These are phyloP conservation scores for Abrus precatorius DNA, from an alignment of 306 rosid species.

Conservation along the genomic window DNA sequence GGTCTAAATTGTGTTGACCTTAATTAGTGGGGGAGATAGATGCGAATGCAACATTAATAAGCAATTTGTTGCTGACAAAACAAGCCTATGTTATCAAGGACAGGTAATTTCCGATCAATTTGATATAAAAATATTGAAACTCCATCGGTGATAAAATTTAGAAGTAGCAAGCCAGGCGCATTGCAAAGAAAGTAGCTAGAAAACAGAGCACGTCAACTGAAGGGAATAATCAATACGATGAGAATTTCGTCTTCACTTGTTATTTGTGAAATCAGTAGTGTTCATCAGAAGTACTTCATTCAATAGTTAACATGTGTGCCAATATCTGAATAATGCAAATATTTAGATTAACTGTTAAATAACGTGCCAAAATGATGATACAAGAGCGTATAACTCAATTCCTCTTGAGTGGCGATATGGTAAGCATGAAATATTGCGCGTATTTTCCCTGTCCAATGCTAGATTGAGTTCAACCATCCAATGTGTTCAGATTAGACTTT, in stretches of 20 bases:
- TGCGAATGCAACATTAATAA: neutral
- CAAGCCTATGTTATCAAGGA: neutral
- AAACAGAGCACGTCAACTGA: neutral
- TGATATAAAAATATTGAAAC: neutral
- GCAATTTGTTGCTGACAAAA: slow-evolving; percentile 4
- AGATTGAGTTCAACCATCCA: too few relatives aligned
- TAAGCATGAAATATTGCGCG: too few relatives aligned
- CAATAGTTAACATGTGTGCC: neutral
- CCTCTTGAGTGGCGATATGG: too few relatives aligned
- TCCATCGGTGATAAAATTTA: neutral
- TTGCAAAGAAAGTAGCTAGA: neutral
- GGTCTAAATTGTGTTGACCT: slow-evolving; percentile 17
- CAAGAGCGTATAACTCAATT: too few relatives aligned
- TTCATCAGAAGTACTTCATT: neutral
- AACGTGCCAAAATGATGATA: too few relatives aligned
- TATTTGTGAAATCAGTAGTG: neutral
- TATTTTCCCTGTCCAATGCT: too few relatives aligned
- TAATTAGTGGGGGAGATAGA: neutral
- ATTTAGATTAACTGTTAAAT: too few relatives aligned
- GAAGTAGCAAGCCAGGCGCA: neutral
- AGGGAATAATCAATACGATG: neutral
- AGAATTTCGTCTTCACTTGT: slow-evolving; percentile 2
- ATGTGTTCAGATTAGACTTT: too few relatives aligned
- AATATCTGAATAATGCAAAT: too few relatives aligned
- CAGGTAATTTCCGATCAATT: neutral